A percentile compares a stretch with the other conserved stretches of the same genome.
Evolutionary conservation across 2,329 filamentous ascomycete species (phyloP).

Genomic region (Beauveria scarabaeidicola): DNA sequence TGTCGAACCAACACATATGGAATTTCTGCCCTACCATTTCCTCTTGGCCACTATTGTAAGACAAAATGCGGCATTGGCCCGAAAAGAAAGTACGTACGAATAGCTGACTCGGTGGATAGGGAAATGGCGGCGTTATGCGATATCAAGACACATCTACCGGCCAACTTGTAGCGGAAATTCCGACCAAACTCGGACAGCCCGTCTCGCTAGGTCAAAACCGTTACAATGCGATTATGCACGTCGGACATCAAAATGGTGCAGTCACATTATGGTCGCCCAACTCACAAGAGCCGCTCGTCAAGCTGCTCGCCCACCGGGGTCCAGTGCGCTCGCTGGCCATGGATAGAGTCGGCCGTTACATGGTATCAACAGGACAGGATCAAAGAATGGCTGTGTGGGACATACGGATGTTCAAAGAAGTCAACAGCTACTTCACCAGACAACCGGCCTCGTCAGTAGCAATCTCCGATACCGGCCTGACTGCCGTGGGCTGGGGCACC

Average conservation of each 20-base stretch:
- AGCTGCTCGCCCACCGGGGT: constrained; percentile 80
- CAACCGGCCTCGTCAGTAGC: constrained; percentile 75
- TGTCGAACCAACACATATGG: constrained; percentile 83
- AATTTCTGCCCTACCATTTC: constrained; percentile 95
- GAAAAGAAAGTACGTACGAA: constrained; percentile 25
- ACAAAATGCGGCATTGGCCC: constrained; percentile 15
- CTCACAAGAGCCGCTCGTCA: constrained; percentile 75
- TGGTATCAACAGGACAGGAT: constrained; percentile 90
- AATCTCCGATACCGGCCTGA: constrained; percentile 82
- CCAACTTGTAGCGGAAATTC: constrained; percentile 74
- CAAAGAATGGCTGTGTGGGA: constrained; percentile 93
- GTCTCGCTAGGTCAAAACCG: constrained; percentile 82
- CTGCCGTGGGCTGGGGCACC: constrained; percentile 86
- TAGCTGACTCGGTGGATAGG: constrained; percentile 27
- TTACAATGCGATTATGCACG: constrained; percentile 83
- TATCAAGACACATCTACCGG: constrained; percentile 96
- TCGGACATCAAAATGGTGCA: constrained; percentile 90
- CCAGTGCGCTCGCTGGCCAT: constrained; percentile 80
- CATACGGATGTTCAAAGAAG: constrained; percentile 85
- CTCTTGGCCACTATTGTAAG: constrained; percentile 76
- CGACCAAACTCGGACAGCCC: constrained; percentile 76
- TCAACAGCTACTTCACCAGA: constrained; percentile 79
- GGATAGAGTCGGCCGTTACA: constrained; percentile 86
- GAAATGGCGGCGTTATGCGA: constrained; percentile 75
- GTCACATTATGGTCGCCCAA: constrained; percentile 97